Conservation (phyloP, 2,329 filamentous ascomycete species). For the Dryadomyces quercus-mongolicae region DNA sequence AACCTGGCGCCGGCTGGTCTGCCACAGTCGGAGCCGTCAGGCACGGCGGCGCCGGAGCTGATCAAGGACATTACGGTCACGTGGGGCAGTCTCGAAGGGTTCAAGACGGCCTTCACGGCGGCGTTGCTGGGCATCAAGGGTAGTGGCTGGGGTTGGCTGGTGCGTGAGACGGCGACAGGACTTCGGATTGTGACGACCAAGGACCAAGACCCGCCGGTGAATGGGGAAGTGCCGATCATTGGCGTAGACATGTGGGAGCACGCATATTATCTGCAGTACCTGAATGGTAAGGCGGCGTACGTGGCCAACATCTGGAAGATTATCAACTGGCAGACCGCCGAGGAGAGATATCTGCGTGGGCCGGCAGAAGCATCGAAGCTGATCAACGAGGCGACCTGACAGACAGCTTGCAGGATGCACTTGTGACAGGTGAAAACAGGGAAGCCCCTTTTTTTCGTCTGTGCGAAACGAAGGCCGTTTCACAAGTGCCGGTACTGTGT, state of each 20-base stretch:
- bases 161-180: constrained; percentile 46
- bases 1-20: constrained; percentile 53
- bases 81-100: constrained; percentile 57
- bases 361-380: constrained; percentile 33
- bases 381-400: constrained; percentile 23
- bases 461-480: neutral
- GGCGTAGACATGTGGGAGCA: constrained; percentile 92
- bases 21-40: constrained; percentile 36
- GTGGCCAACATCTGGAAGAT: constrained; percentile 68
- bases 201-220: constrained; percentile 67
- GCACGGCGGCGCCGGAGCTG: constrained; percentile 25
- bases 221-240: constrained; percentile 54
- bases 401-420: neutral
- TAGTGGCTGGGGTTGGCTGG: constrained; percentile 81
- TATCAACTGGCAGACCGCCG: constrained; percentile 64
- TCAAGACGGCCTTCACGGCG: constrained; percentile 53
- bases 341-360: constrained; percentile 44
- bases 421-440: neutral
- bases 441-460: no score
- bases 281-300: constrained; percentile 65
- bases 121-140: constrained; percentile 64
- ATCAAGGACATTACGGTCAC: constrained; percentile 46
- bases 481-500: no score
- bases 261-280: constrained; percentile 82
- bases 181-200: constrained; percentile 70